phyloP scores from a whole-genome alignment of 306 rosid genomes.

The Rosa rugosa region DNA sequence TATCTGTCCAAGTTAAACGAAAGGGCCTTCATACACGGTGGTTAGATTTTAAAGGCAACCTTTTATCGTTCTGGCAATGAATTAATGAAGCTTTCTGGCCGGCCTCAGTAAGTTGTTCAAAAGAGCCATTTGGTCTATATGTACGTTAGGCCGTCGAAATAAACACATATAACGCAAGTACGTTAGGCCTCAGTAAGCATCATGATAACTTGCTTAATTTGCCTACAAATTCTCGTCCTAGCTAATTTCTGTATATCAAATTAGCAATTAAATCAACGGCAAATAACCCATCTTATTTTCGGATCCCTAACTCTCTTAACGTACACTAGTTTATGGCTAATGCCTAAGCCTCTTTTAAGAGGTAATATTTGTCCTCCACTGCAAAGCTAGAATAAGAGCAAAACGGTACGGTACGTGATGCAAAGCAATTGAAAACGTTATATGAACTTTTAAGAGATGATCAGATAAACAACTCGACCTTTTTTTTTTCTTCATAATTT shows the following conservation, averaged over 20 bases:
- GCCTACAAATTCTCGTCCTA: no score
- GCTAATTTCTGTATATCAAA: no score
- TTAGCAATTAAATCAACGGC: background rate
- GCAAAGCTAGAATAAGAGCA: background rate
- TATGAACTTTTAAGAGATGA: background rate
- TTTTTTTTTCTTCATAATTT: background rate
- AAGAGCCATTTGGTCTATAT: background rate
- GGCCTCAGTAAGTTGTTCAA: background rate
- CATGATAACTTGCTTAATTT: no score
- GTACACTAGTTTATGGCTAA: background rate
- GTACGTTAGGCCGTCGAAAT: background rate
- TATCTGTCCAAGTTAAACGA: background rate
- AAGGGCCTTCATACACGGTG: background rate
- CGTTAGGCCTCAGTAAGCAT: no score
- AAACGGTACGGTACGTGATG: background rate
- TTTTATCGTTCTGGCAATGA: background rate
- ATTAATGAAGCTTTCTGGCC: background rate
- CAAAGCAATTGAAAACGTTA: background rate
- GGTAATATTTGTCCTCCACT: background rate
- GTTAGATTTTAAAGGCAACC: background rate
- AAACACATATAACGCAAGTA: background rate
- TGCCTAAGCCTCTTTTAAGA: background rate
- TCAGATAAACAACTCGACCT: background rate
- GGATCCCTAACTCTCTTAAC: background rate
- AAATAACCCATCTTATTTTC: background rate